phyloP scores from a whole-genome alignment of 2,329 filamentous ascomycete genomes.

The Rutstroemia sydowiana region DNA sequence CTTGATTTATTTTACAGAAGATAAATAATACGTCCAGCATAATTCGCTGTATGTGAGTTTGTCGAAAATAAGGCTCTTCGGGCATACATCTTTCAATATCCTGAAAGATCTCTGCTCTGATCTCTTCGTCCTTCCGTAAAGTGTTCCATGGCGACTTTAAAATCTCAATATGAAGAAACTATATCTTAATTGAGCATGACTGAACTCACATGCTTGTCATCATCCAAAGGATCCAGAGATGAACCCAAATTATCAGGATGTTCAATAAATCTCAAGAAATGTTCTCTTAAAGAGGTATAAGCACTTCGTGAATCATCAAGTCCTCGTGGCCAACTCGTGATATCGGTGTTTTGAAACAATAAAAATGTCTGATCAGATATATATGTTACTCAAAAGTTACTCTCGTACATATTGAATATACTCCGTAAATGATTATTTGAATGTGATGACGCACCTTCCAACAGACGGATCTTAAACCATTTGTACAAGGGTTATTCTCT shows the following conservation, averaged over 20 bases:
- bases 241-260: conserved; percentile 75
- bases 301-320: conserved; percentile 62
- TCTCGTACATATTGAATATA: background rate
- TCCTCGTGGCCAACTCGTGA: conserved; percentile 59
- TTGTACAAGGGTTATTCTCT: conserved; percentile 54
- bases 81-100: conserved; percentile 88
- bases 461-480: conserved; percentile 76
- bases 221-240: conserved; percentile 74
- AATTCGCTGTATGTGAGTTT: conserved; percentile 68
- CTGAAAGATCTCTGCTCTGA: conserved; percentile 84
- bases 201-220: conserved; percentile 54
- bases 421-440: no score
- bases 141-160: conserved; percentile 82
- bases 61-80: conserved; percentile 83
- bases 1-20: conserved; percentile 86
- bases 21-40: conserved; percentile 88
- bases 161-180: conserved; percentile 35
- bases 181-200: background rate
- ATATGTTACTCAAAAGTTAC: conserved; percentile 6
- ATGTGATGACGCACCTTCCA: conserved; percentile 69
- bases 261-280: conserved; percentile 75
- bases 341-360: conserved; percentile 61
- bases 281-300: conserved; percentile 65
- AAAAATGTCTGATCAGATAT: conserved; percentile 58
- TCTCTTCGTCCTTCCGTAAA: conserved; percentile 74